Percentiles rank a stretch among this genome's conserved stretches.
Conservation (phyloP, 208 protist genomes). For the Entamoeba dispar region DNA sequence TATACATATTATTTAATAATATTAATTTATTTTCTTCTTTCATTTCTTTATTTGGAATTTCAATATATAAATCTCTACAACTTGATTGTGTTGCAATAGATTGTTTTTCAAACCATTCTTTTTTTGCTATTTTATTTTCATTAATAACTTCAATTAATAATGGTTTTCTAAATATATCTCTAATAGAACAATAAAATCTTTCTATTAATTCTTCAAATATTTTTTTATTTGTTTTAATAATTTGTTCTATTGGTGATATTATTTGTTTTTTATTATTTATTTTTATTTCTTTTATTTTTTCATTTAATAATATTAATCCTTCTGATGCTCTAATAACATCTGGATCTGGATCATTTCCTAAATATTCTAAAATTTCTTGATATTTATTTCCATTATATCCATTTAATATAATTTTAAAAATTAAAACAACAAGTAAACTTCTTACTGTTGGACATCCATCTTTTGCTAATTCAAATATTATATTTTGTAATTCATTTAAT, state of each 20-base stretch:
- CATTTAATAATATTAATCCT: not conserved
- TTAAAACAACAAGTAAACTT: not conserved
- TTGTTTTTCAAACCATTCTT: not conserved
- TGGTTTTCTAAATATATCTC: not conserved
- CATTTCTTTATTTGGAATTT: not conserved
- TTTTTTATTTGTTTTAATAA: not conserved
- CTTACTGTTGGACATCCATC: not conserved
- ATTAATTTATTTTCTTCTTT: not conserved
- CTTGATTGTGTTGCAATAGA: not conserved
- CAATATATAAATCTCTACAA: not conserved
- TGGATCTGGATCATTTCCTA: not conserved
- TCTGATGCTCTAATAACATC: not conserved
- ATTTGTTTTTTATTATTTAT: not conserved
- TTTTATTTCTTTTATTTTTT: not conserved
- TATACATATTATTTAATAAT: not conserved
- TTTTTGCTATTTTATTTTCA: not conserved
- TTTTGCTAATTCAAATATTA: not conserved
- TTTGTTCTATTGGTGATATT: not conserved
- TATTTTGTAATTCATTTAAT: not conserved
- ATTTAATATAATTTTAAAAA: not conserved
- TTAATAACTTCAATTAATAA: not conserved
- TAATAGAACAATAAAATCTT: not conserved
- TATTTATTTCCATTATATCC: not conserved
- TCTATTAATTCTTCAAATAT: not conserved
- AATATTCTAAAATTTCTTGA: not conserved